These are phyloP conservation scores for Didymella segeticola DNA, from an alignment of 2,329 filamentous ascomycete genomes.

Conservation along the genomic window DNA sequence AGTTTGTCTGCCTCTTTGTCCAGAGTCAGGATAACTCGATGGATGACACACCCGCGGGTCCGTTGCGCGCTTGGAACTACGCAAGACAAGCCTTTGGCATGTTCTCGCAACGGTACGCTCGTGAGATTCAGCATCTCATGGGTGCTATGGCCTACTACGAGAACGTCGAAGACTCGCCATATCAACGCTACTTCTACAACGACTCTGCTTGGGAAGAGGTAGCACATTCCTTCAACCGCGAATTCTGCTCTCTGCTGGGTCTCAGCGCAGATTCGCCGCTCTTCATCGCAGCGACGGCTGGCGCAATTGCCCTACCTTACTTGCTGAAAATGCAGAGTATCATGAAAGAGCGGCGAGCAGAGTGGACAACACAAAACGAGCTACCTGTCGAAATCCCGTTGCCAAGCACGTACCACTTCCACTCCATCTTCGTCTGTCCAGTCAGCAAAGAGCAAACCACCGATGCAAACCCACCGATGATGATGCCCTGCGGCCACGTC, in stretches of 20 bases:
- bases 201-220: slow-evolving; percentile 81
- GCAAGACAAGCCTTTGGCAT: slow-evolving; percentile 74
- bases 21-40: slow-evolving; percentile 53
- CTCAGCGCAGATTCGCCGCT: slow-evolving; percentile 91
- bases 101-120: slow-evolving; percentile 76
- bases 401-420: slow-evolving; percentile 74
- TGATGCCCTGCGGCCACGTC: slow-evolving; percentile 94
- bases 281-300: slow-evolving; percentile 90
- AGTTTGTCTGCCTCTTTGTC: slow-evolving; percentile 86
- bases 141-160: slow-evolving; percentile 80
- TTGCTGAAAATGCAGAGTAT: slow-evolving; percentile 87
- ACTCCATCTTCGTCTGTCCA: slow-evolving; percentile 96
- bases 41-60: slow-evolving; percentile 51
- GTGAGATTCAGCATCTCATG: slow-evolving; percentile 81
- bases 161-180: slow-evolving; percentile 79
- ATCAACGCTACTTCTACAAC: slow-evolving; percentile 78
- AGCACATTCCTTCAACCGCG: slow-evolving; percentile 84
- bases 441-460: slow-evolving; percentile 97
- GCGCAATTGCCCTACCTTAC: slow-evolving; percentile 87
- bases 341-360: slow-evolving; percentile 86
- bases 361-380: slow-evolving; percentile 93
- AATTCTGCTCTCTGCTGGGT: slow-evolving; percentile 91
- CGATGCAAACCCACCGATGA: slow-evolving; percentile 92
- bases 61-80: slow-evolving; percentile 74
- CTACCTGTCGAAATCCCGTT: slow-evolving; percentile 78